Base-by-base conservation (phyloP, 768 basidiomycete species). In the Dictyophora rubrovolvata region DNA sequence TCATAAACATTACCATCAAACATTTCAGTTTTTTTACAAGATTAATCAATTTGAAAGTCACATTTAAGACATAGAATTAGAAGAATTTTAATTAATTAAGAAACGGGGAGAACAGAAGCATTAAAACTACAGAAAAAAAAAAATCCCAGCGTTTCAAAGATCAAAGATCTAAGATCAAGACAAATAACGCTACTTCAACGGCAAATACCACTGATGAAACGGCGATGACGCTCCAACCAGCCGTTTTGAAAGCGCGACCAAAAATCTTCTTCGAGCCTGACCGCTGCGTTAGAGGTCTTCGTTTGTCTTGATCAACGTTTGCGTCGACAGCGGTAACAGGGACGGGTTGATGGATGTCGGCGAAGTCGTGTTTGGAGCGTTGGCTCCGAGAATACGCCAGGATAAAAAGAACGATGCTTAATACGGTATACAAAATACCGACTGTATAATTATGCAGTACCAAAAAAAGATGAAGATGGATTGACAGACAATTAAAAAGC, bases 221-320 rank as follows among this genome's bases (percentile, higher is more conserved):
- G 2, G 66, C 53, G 0, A 71, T 50, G 18, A 72, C 69, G 18
- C 85, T 80, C 77, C 85, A 80, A n/a, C 91, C 91, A 6, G 89
- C 86, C 0, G 89, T 89, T 17, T 84, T 68, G 66, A 92, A 92
- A 1, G 87, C 87, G 12, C 86, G 75, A 0, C 90, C 91, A 65
- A 84, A 89, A 8, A 85, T 6, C 35, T 23, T 2, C 22, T 18
- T 56, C 54, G 1, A 47, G 16, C 37, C 12, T 23, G 46, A 21
- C 17, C 62, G 36, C 55, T 42, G 28, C 56, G 42, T 35, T 62
- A 66, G 9, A 66, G 62, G 12, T 69, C 65, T 11, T 56, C 51
- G 53, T 63, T 54, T 33, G 62, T 59, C n/a, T 47, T 51, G 49
- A 56, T 58, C 42, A 42, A 42, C 11, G 10, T 12, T 14, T 42